Evolutionary conservation across 768 basidiomycete species (phyloP), one percentile per base, ranked within the genome.

Genomic region (Kondoa malvinella): DNA sequence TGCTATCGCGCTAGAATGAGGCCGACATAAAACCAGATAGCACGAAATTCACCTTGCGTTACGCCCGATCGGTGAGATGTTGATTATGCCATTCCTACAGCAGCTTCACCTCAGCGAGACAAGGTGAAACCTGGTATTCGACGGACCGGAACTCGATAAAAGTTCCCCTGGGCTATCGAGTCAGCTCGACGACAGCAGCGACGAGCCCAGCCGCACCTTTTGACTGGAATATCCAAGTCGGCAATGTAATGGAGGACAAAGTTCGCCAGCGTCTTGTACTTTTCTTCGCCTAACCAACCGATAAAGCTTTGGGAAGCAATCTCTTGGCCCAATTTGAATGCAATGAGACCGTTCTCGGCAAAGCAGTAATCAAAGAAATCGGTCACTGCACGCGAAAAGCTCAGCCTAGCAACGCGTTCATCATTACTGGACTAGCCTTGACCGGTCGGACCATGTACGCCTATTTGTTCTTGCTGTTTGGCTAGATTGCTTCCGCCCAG

Each of bases 121-220:
- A n/a, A n/a, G n/a, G n/a, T n/a, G n/a, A n/a, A n/a, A n/a, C n/a
- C n/a, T n/a, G n/a, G n/a, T n/a, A n/a, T n/a, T n/a, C n/a, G n/a
- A n/a, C n/a, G n/a, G n/a, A n/a, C n/a, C n/a, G n/a, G 79, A 92
- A 96, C 78, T 99, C 95, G 70, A 97, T 80, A 74, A 99, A 99
- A 1, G 95, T 99, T 58, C 95, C 95, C 59, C 95, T 87, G 67
- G 0, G 34, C 3, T n/a, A 56, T 33, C 59, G 59, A 25, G 30
- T 15, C 40, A 33, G 25, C 15, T n/a, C 34, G 33, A n/a, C 25
- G 31, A 12, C 34, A 56, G 40, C 26, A 40, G 16, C 16, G 67
- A 34, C 30, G 0, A 26, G 56, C 34, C 30, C 15, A n/a, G n/a
- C 73, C 77, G 65, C 58, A 88, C 92, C 92, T 84, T 79, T 94